phyloP scores from a whole-genome alignment of 805 yeast species.

The Yarrowia sp. region DNA sequence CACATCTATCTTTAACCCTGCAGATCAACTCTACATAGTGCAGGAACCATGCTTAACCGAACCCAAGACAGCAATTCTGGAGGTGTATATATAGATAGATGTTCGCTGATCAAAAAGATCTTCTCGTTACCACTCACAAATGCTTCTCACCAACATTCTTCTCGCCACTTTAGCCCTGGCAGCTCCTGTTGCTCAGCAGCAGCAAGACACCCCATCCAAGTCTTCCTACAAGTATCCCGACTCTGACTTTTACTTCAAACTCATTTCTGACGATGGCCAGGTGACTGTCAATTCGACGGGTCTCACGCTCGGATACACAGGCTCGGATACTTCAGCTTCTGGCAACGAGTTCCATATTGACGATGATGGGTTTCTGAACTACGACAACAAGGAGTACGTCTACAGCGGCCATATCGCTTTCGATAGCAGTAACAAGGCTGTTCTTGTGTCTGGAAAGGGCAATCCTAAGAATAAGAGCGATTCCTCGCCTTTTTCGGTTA shows the following conservation, averaged over 20 bases:
- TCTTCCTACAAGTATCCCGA: conserved; percentile 3
- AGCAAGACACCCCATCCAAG: background rate
- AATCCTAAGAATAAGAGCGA: conserved; percentile 1
- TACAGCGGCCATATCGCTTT: conserved; percentile 11
- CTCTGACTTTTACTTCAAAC: conserved; percentile 19
- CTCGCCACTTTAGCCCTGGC: background rate
- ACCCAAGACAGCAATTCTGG: no score
- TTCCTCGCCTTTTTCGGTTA: conserved; percentile 5
- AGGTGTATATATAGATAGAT: background rate
- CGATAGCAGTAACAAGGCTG: conserved; percentile 10
- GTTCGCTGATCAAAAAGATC: background rate
- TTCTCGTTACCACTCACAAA: background rate
- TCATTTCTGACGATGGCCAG: conserved; percentile 11
- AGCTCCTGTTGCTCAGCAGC: background rate
- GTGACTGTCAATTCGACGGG: conserved; percentile 8
- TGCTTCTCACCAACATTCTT: background rate
- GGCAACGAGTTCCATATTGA: conserved; percentile 29
- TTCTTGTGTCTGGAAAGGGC: background rate
- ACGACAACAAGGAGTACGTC: conserved; percentile 14
- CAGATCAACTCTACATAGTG: background rate
- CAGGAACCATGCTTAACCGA: background rate
- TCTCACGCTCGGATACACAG: conserved; percentile 11
- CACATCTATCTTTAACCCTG: background rate
- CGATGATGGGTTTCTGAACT: conserved; percentile 22
- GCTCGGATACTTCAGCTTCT: background rate